These are phyloP conservation scores for Dryas octopetala DNA, from an alignment of 306 rosid species.

Conservation along the genomic window DNA sequence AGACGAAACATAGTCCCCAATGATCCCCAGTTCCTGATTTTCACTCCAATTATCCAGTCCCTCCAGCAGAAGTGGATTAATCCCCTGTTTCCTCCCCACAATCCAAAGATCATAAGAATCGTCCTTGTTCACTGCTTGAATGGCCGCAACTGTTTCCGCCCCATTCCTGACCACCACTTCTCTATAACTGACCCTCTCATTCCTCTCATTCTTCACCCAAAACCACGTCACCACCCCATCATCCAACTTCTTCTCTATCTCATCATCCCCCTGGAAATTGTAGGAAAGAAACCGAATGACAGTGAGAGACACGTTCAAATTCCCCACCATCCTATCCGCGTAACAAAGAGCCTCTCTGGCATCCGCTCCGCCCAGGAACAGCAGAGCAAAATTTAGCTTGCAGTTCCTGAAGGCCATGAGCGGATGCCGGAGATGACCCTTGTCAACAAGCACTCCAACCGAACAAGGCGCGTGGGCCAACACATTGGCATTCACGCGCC, in stretches of 20 bases:
- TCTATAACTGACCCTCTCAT: slow-evolving; percentile 50
- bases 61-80: slow-evolving; percentile 55
- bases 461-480: slow-evolving; percentile 73
- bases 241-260: slow-evolving; percentile 78
- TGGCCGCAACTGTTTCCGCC: slow-evolving; percentile 56
- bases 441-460: slow-evolving; percentile 68
- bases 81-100: slow-evolving; percentile 74
- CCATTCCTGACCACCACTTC: slow-evolving; percentile 71
- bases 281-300: slow-evolving; percentile 60
- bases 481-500: slow-evolving; percentile 37
- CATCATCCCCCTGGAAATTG: slow-evolving; percentile 47
- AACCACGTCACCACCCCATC: slow-evolving; percentile 85
- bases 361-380: slow-evolving; percentile 81
- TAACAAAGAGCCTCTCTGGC: slow-evolving; percentile 72
- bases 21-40: slow-evolving; percentile 56
- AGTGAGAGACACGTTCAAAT: slow-evolving; percentile 30
- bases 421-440: slow-evolving; percentile 22
- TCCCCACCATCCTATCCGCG: slow-evolving; percentile 57
- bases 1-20: slow-evolving; percentile 76
- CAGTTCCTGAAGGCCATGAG: background rate
- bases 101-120: slow-evolving; percentile 54
- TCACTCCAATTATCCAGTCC: slow-evolving; percentile 68
- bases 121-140: slow-evolving; percentile 47
- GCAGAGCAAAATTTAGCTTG: slow-evolving; percentile 21
- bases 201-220: slow-evolving; percentile 77